Evolutionary conservation across 176 grass and related monocot species (phyloP), one percentile per base, ranked within the genome.

Genomic region (Tillandsia fasciculata): DNA sequence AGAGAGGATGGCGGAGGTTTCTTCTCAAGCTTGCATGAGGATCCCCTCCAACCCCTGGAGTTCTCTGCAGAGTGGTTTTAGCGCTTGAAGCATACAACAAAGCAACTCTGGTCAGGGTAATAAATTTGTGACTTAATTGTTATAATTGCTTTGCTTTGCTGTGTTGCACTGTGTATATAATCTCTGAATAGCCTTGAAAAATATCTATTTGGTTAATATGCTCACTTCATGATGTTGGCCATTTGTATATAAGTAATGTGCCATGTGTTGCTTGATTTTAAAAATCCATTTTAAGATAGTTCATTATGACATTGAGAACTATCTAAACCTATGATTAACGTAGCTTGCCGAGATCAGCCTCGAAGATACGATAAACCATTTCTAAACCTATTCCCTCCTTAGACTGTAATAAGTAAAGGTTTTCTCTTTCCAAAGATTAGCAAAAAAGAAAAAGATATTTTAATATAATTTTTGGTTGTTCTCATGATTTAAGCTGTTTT

Each of bases 11-110:
- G 70, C 84, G 2, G 77, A 84, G 50, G 79, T 90, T 2, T 69
- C 84, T 12, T 73, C 84, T 49, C 87, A 93, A 84, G 94, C 84
- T 76, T 99, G 94, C 74, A 74, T 29, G 42, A 81, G 65, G 65
- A 74, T 99, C 67, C 89, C 94, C 20, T 70, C 84, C 29, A 93
- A 86, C 69, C 77, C 79, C 13, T 99, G 87, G 94, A 93, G 89
- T 68, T 92, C 94, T 70, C 81, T 83, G 49, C 75, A 88, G 11
- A 81, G 47, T 50, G 89, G 94, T 33, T 90, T 93, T 13, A 99
- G 84, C 53, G 94, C 89, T 48, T 99, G 75, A 90, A 69, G 24
- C 49, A 12, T 42, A 52, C 49, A 14, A 24, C 64, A 47, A 61
- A 23, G 10, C n/a, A 71, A 61, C 56, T 10, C 2, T 61, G 22